Percentiles rank a stretch among this genome's conserved stretches.
Conservation (phyloP, 345 rosid genomes). For the Salix dunnii region DNA sequence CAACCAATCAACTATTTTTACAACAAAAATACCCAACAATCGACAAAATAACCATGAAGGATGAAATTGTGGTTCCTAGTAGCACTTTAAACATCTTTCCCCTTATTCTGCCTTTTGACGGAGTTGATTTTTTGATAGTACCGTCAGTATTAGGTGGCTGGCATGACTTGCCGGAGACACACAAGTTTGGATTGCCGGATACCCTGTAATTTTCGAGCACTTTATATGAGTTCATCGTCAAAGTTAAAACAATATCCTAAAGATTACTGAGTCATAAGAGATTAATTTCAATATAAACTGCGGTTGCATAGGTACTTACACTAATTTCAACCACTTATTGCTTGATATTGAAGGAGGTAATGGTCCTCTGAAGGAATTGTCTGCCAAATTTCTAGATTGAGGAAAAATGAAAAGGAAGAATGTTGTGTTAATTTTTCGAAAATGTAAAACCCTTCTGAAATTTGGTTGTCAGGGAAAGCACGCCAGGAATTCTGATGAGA, state of each 20-base stretch:
- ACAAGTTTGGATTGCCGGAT: constrained; percentile 17
- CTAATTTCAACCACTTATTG: constrained; percentile 18
- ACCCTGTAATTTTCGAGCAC: constrained; percentile 10
- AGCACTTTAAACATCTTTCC: no score
- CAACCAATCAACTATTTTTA: no score
- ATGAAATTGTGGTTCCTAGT: constrained; percentile 31
- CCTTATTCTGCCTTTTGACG: constrained; percentile 12
- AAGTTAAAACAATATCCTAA: neutral
- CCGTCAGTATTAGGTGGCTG: neutral
- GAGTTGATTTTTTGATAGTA: neutral
- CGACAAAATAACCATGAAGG: constrained; percentile 29
- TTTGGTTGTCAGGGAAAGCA: neutral
- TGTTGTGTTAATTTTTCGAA: neutral
- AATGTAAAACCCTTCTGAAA: neutral
- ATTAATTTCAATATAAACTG: neutral
- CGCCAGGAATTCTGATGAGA: neutral
- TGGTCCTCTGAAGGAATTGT: constrained; percentile 18
- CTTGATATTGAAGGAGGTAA: constrained; percentile 18
- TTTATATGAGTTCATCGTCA: neutral
- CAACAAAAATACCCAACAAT: constrained; percentile 15
- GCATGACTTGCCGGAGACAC: constrained; percentile 35
- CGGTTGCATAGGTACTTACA: constrained; percentile 21
- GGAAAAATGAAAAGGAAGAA: no score
- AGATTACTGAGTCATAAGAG: neutral
- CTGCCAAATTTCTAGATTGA: constrained; percentile 16